A percentile compares a stretch with the other conserved stretches of the same genome.
These are phyloP conservation scores for Teratosphaeria viscida DNA, from an alignment of 2,329 filamentous ascomycete genomes.

Conservation along the genomic window DNA sequence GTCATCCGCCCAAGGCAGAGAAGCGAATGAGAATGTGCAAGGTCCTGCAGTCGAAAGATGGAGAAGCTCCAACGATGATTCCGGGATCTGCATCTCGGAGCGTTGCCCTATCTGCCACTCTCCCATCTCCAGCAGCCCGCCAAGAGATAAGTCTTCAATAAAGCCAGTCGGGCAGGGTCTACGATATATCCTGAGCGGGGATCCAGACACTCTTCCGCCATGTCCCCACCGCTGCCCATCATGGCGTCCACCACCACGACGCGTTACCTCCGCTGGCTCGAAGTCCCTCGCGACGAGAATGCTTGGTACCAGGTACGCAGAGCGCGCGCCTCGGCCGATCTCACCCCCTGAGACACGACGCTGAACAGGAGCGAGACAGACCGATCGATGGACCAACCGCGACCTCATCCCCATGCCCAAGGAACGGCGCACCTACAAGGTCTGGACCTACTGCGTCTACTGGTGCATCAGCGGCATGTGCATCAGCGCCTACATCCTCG, in stretches of 20 bases:
- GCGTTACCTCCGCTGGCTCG: neutral
- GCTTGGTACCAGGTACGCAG: neutral
- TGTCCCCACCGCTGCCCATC: neutral
- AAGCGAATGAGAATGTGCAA: too few species aligned
- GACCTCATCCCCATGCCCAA: neutral
- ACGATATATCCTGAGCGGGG: too few species aligned
- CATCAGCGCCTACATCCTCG: neutral
- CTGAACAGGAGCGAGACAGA: neutral
- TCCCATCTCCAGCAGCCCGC: neutral
- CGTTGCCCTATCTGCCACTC: neutral
- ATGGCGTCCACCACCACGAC: neutral
- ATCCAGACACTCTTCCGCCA: neutral
- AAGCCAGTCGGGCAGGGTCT: too few species aligned
- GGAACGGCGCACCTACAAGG: neutral
- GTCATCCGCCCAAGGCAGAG: too few species aligned
- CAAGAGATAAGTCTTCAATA: neutral
- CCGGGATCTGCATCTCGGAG: neutral
- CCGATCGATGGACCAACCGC: neutral
- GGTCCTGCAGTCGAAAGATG: neutral
- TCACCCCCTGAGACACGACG: neutral
- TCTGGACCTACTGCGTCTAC: neutral
- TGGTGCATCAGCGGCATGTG: neutral
- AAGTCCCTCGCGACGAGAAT: neutral
- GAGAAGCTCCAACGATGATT: neutral
- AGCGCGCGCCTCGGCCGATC: neutral